Evolutionary conservation across 495 filamentous ascomycete species (phyloP), one percentile per base, ranked within the genome.

Genomic region (Podospora tetraspora): DNA sequence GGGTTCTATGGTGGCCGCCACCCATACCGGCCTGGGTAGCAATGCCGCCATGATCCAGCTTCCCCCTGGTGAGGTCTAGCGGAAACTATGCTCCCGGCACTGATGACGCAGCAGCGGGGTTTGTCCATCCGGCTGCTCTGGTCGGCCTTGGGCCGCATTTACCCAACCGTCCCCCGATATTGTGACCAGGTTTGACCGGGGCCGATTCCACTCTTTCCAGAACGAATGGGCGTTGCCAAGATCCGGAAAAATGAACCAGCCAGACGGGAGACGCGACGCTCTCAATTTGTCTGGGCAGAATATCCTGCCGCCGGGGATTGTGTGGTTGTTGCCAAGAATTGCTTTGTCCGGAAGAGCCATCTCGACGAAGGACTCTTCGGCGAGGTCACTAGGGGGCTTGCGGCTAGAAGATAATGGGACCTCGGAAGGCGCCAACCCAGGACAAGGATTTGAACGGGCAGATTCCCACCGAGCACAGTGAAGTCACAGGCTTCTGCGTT

Each of bases 81-180:
- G 19, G 43, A 2, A 52, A 52, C 43, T 16, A 60, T 60, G 59
- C 12, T 29, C 23, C 13, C 59, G 22, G 59, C 24, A 22, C 12
- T 29, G 59, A 29, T 29, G 59, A 60, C 59, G 22, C 59, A 29
- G 13, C 59, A 3, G 24, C 59, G 59, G 59, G 59, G 59, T 29
- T 25, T 19, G 23, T 60, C 21, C 59, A 60, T 60, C 59, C 59
- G 59, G 59, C 59, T 52, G 27, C 59, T 24, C 59, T 60, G 59
- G 23, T 24, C 23, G 59, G 24, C 12, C 59, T 6, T 24, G 5
- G 58, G 5, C 59, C 59, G 59, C 59, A 60, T 60, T 60, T 60
- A 60, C 22, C 59, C 59, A 60, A 60, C 22, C 59, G 59, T 24
- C 23, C 59, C 19, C 59, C 59, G 59, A 60, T 60, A 60, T 60